Evolutionary conservation across 1,284 basidiomycete genomes (phyloP).

Genomic region (Phlebopus sp.): DNA sequence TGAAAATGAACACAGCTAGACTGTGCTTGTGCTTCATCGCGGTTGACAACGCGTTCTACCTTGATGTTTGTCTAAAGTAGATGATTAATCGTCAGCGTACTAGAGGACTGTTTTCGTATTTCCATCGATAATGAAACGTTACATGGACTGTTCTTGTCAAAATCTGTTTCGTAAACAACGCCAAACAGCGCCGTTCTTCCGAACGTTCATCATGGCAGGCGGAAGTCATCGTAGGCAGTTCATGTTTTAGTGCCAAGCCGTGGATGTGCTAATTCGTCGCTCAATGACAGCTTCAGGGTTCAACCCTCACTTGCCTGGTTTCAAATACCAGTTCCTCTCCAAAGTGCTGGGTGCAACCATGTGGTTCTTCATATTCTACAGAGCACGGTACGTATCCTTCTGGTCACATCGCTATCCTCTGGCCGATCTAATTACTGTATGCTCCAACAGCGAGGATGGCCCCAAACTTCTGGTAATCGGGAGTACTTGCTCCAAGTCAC

Average conservation of each 20-base stretch:
- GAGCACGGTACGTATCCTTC: constrained; percentile 67
- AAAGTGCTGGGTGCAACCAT: constrained; percentile 88
- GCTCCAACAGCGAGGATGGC: constrained; percentile 61
- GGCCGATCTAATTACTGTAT: constrained; percentile 7
- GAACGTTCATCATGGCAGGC: constrained; percentile 31
- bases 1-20: not conserved
- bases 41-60: no score
- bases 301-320: constrained; percentile 79
- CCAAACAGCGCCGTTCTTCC: constrained; percentile 23
- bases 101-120: no score
- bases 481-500: not conserved
- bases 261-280: not conserved
- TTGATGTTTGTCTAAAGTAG: no score
- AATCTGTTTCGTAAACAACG: constrained; percentile 17
- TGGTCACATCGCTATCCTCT: no score
- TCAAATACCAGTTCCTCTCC: constrained; percentile 73
- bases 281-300: constrained; percentile 61
- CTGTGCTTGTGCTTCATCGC: no score
- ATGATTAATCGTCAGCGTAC: no score
- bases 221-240: constrained; percentile 25
- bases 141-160: no score
- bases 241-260: not conserved
- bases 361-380: constrained; percentile 99
- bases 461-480: constrained; percentile 61
- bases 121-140: no score